Percentiles rank a stretch among this genome's conserved stretches.
phyloP scores from a whole-genome alignment of 73 alveolate genomes.

The Paraurostyla sp. region DNA sequence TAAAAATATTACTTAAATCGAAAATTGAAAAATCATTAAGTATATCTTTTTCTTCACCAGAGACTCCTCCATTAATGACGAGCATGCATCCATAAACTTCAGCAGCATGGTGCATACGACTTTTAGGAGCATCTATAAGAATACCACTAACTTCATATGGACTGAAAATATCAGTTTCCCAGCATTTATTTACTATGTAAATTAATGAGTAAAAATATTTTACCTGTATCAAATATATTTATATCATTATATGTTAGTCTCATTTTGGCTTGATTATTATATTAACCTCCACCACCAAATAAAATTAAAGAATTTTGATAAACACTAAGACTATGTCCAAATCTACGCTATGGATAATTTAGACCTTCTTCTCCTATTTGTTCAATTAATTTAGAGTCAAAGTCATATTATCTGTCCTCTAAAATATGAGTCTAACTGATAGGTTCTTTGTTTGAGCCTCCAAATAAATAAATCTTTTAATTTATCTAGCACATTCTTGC shows the following conservation, averaged over 20 bases:
- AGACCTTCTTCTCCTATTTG: conserved; percentile 39
- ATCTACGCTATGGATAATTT: conserved; percentile 23
- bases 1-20: conserved; percentile 35
- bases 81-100: conserved; percentile 54
- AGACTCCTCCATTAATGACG: conserved; percentile 49
- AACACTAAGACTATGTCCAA: conserved; percentile 44
- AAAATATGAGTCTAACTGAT: not conserved
- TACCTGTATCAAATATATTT: conserved; percentile 50
- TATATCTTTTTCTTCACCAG: conserved; percentile 52
- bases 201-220: not conserved
- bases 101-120: conserved; percentile 60
- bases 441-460: conserved; percentile 59
- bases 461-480: conserved; percentile 36
- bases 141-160: not conserved
- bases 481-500: not conserved
- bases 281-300: conserved; percentile 65
- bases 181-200: not conserved
- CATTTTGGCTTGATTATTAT: conserved; percentile 34
- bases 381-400: not conserved
- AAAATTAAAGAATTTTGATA: conserved; percentile 6
- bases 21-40: conserved; percentile 14
- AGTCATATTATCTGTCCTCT: not conserved
- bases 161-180: not conserved
- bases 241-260: conserved; percentile 53
- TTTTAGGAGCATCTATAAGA: not conserved